These are phyloP conservation scores for Metschnikowia kofuensis DNA, from an alignment of 805 yeast genomes.

Conservation along the genomic window DNA sequence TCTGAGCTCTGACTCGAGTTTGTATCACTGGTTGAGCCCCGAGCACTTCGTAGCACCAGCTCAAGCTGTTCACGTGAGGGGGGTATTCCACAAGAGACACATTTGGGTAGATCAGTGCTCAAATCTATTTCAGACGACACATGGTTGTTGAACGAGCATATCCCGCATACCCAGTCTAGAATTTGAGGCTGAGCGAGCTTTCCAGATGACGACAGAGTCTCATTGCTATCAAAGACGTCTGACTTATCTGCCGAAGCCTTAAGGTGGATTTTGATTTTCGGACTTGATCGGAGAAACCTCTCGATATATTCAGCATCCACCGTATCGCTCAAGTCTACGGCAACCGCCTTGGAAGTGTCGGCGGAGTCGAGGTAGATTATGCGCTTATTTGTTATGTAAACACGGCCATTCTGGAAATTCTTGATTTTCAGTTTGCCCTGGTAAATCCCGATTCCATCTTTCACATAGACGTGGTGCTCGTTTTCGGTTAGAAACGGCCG, in stretches of 20 bases:
- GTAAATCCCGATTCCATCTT: conserved; percentile 59
- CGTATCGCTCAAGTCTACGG: conserved; percentile 44
- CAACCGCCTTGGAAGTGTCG: conserved; percentile 43
- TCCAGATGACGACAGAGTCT: neutral
- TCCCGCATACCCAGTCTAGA: conserved; percentile 81
- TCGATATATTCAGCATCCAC: conserved; percentile 36
- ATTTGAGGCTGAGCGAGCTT: neutral
- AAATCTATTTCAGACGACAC: conserved; percentile 19
- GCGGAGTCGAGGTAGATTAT: conserved; percentile 67
- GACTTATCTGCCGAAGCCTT: conserved; percentile 1
- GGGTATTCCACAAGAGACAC: conserved; percentile 40
- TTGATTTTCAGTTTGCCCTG: conserved; percentile 67
- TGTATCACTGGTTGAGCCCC: neutral
- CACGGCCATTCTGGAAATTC: conserved; percentile 68
- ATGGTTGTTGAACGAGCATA: conserved; percentile 71
- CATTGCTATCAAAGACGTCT: neutral
- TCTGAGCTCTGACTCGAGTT: conserved; percentile 1
- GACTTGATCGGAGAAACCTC: conserved; percentile 72
- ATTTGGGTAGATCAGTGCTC: conserved; percentile 26
- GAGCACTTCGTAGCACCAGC: neutral
- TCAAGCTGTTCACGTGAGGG: conserved; percentile 15
- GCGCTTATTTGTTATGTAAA: conserved; percentile 72
- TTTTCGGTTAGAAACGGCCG: conserved; percentile 35
- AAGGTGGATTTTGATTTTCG: conserved; percentile 55
- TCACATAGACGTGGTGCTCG: conserved; percentile 33